A percentile compares a stretch with the other conserved stretches of the same genome.
Evolutionary conservation across 371 early-diverging fungal species (phyloP).

Genomic region (Globomyces sp.): DNA sequence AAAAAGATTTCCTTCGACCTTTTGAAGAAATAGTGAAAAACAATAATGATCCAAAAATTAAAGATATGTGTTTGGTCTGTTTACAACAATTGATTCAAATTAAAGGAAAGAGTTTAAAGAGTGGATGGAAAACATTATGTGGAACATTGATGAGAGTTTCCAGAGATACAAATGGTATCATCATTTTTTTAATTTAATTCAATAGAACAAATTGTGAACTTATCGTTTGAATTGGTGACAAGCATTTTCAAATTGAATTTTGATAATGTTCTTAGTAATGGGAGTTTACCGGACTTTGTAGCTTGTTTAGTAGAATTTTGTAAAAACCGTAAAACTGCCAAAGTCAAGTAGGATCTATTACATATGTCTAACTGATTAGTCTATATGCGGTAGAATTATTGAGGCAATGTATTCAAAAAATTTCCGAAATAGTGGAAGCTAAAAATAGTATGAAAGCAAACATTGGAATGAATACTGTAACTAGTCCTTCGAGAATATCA

Average conservation of each 20-base stretch:
- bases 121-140: conserved; percentile 90
- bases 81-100: conserved; percentile 87
- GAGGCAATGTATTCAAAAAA: conserved; percentile 13
- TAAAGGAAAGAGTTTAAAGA: conserved; percentile 62
- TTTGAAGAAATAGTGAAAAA: conserved; percentile 82
- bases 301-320: conserved; percentile 52
- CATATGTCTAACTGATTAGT: conserved; percentile 5
- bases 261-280: conserved; percentile 45
- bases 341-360: conserved; percentile 33
- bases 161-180: conserved; percentile 62
- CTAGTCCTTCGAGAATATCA: background rate
- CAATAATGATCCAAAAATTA: conserved; percentile 72
- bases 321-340: conserved; percentile 46
- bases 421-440: background rate
- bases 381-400: conserved; percentile 33
- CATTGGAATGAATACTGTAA: background rate
- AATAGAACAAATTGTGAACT: conserved; percentile 43
- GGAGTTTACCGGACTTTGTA: conserved; percentile 50
- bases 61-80: conserved; percentile 91
- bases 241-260: conserved; percentile 46
- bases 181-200: background rate
- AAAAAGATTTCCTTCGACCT: conserved; percentile 91
- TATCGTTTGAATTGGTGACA: conserved; percentile 53
- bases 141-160: conserved; percentile 79
- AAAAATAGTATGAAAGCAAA: background rate